phyloP scores from a whole-genome alignment of 148 eudicot species.

The Hydrangea macrophylla region DNA sequence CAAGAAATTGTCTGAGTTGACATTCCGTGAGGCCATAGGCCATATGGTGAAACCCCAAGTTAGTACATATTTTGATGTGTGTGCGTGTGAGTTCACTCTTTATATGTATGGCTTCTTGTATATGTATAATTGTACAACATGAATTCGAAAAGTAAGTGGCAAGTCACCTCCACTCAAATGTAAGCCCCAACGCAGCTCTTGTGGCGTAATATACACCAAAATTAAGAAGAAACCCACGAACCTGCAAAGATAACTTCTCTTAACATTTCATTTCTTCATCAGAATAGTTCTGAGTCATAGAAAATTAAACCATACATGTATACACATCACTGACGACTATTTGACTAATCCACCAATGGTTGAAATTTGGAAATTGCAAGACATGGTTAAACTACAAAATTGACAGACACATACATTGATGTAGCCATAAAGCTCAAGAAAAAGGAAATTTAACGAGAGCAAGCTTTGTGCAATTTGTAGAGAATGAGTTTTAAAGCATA shows the following conservation, averaged over 20 bases:
- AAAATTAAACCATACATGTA: too few species aligned
- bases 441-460: too few species aligned
- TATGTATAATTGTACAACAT: not conserved
- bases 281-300: not conserved
- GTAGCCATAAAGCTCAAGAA: too few species aligned
- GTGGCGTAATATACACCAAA: slow-evolving; percentile 97
- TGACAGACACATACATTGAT: too few species aligned
- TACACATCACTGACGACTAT: too few species aligned
- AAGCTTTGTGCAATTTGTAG: too few species aligned
- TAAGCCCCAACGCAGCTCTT: slow-evolving; percentile 88
- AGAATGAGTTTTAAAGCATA: too few species aligned
- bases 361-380: not conserved
- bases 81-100: not conserved
- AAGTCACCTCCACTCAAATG: slow-evolving; percentile 89
- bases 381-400: too few species aligned
- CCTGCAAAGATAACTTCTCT: slow-evolving; percentile 48
- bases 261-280: not conserved
- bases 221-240: slow-evolving; percentile 92
- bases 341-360: not conserved
- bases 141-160: not conserved
- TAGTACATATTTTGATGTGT: not conserved
- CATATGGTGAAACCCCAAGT: not conserved
- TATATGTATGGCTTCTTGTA: not conserved
- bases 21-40: not conserved
- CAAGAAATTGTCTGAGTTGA: slow-evolving; percentile 3